Evolutionary conservation across 495 filamentous ascomycete genomes (phyloP), one percentile per base, ranked within the genome.

Genomic region (Penicillium soppii): DNA sequence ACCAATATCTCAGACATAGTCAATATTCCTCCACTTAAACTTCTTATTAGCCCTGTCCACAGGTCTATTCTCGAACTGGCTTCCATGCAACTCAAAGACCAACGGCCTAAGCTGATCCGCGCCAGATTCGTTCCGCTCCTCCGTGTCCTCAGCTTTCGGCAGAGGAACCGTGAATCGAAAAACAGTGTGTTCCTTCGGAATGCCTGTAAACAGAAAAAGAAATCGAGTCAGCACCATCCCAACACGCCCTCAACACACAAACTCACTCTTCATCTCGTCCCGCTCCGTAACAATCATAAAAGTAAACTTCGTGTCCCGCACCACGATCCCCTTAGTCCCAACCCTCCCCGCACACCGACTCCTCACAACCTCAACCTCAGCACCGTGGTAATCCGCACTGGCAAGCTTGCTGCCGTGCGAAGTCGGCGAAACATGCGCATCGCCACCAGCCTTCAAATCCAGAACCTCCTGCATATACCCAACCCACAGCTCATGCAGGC

Each of bases 371-470:
- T 91, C 85, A 12, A 97, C 65, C 65, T 84, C 73, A 15, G 92
- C 91, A 0, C 94, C 94, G 67, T 97, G 94, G 58, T 85, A 95
- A 67, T 98, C 94, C 30, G 90, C 90, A 60, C 85, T 88, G 17
- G 78, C 82, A 45, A 96, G 68, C 65, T 89, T 86, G 26, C 84
- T 82, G 13, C 83, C 83, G 51, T 61, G 83, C 65, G 58, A 78
- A 59, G 53, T 66, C 49, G 76, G 68, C 41, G 73, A 78, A 15
- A 82, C 73, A 22, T 74, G 62, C 1, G 73, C 73, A 73, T 74
- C 39, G 7, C 35, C 39, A 32, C 63, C 52, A 66, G 56, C 1
- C 80, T 66, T 62, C 9, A 77, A 20, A 57, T 72, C 73, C 12
- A 96, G 61, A 0, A 92, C 70, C 52, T 92, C 89, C 54, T 82